phyloP scores from a whole-genome alignment of 148 eudicot species.

The Nyssa sinensis region DNA sequence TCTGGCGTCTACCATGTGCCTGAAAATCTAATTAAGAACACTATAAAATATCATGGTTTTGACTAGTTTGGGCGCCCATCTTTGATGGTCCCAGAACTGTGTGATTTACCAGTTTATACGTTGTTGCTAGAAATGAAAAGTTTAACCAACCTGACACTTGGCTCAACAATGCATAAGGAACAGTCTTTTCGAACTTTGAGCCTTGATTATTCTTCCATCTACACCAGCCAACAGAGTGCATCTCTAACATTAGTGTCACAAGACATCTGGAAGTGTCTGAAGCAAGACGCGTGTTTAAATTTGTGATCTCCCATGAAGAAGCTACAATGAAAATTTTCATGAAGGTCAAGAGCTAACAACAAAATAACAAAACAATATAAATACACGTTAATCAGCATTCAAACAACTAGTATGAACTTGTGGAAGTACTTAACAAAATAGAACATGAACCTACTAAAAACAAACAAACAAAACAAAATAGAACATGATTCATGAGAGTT shows the following conservation, averaged over 20 bases:
- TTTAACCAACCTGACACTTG: constrained; percentile 85
- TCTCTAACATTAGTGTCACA: constrained; percentile 83
- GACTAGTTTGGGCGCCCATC: background rate
- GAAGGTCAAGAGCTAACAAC: constrained; percentile 3
- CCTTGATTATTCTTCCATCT: constrained; percentile 69
- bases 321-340: constrained; percentile 46
- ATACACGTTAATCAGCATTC: background rate
- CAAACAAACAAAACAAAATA: background rate
- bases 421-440: too few relatives aligned
- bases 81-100: background rate
- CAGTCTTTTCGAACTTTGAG: constrained; percentile 76
- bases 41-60: background rate
- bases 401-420: background rate
- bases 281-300: constrained; percentile 38
- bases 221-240: constrained; percentile 61
- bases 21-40: background rate
- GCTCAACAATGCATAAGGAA: constrained; percentile 80
- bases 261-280: constrained; percentile 56
- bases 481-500: too few relatives aligned
- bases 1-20: background rate
- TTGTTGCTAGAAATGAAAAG: background rate
- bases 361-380: constrained; percentile 2
- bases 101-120: background rate
- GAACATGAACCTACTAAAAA: background rate
- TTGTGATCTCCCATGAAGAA: constrained; percentile 91